Evolutionary conservation across 441 rosid genomes (phyloP), one percentile per base, ranked within the genome.

Genomic region (Flueggea neowawraea): DNA sequence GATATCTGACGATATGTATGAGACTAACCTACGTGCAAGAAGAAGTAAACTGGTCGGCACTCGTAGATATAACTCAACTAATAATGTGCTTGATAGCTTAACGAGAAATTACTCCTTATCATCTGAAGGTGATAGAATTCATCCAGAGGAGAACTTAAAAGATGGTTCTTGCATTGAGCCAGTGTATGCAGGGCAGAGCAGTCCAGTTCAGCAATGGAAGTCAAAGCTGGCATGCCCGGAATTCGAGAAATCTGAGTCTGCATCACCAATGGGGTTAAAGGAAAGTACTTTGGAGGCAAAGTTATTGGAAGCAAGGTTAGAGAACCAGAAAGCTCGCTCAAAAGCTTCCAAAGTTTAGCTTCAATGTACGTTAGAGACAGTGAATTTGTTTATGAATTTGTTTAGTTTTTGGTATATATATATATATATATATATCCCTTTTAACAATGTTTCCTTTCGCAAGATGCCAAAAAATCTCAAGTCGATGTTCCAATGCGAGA

Each of bases 141-240:
- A 77, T 57, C 82, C 87, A 64, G 94, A 22, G 28, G 28, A 22
- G 28, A 22, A 22, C 28, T 22, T 22, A 22, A 22, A 76, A 51
- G 84, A 73, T 67, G 77, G 55, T 51, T 66, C 52, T 71, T 69
- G 48, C 58, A 69, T 48, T 79, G 87, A 12, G 45, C 54, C 70
- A 69, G 83, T 69, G 69, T 86, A 69, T 73, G 61, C 58, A 66
- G 79, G 51, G 60, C 76, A 17, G 62, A 80, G 86, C 43, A 90
- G 95, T 55, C 91, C 91, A 11, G 85, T 76, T 16, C 84, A 89
- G 10, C 83, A 75, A 48, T 85, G 92, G 96, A 80, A 77, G 84
- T 65, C 84, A 0, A 85, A 80, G 75, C 39, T 65, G 82, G 56
- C 72, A 57, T 54, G 76, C 54, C 68, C 77, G 12, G 82, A 86